Percentiles rank a stretch among this genome's conserved stretches.
Evolutionary conservation across 2,329 filamentous ascomycete species (phyloP).

Genomic region (Eutypa lata): DNA sequence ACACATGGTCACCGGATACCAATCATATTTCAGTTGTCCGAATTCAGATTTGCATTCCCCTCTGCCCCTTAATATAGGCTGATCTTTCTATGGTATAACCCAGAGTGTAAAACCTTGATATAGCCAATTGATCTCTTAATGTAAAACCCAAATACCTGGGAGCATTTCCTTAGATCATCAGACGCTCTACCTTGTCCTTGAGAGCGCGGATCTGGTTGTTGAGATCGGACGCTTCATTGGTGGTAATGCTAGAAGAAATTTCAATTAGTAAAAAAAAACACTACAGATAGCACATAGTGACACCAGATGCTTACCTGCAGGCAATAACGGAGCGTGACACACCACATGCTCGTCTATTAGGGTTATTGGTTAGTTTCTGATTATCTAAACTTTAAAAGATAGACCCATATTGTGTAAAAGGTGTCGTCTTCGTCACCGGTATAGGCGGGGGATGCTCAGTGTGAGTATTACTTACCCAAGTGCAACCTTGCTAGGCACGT

Average conservation of each 20-base stretch:
- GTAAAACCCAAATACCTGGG: conserved; percentile 4
- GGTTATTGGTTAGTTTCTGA: background rate
- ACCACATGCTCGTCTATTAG: conserved; percentile 71
- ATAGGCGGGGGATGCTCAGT: too few relatives aligned
- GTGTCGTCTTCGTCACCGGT: too few relatives aligned
- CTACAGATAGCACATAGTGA: background rate
- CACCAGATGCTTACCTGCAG: conserved; percentile 41
- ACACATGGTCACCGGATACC: too few relatives aligned
- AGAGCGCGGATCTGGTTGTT: conserved; percentile 82
- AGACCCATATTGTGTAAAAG: too few relatives aligned
- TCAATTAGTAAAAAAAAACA: background rate
- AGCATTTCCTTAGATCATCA: conserved; percentile 71
- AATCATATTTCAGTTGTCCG: background rate
- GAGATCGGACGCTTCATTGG: conserved; percentile 86
- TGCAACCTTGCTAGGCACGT: conserved; percentile 64
- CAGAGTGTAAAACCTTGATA: background rate
- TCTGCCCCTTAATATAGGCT: conserved; percentile 2
- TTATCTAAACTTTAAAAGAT: too few relatives aligned
- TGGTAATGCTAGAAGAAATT: conserved; percentile 60
- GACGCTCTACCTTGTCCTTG: conserved; percentile 92
- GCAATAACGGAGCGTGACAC: conserved; percentile 86
- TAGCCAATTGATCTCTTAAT: conserved; percentile 3
- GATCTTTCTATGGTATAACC: background rate
- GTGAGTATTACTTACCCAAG: conserved; percentile 51
- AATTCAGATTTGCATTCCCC: conserved; percentile 7